A percentile compares a stretch with the other conserved stretches of the same genome.
Evolutionary conservation across 2,329 filamentous ascomycete species (phyloP).

Genomic region (Teratosphaeria nubilosa): DNA sequence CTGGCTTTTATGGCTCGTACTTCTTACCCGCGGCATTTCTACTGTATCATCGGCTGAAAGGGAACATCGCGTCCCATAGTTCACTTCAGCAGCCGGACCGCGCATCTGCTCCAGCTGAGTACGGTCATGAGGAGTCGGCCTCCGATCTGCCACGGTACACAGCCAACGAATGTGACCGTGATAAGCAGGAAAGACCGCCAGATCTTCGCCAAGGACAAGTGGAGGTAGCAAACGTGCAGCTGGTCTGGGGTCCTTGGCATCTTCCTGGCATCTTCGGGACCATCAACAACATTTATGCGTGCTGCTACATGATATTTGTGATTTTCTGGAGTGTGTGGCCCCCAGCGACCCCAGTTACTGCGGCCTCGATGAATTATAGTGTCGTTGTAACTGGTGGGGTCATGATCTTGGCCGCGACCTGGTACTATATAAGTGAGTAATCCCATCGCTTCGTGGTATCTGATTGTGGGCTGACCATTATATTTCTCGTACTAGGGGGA

Average conservation of each 20-base stretch:
- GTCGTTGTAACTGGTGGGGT: conserved; percentile 30
- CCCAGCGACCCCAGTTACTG: conserved; percentile 23
- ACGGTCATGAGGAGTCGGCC: background rate
- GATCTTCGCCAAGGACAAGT: conserved; percentile 3
- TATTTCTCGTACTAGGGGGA: conserved; percentile 10
- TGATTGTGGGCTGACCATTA: background rate
- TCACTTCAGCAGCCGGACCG: conserved; percentile 9
- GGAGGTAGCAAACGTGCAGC: conserved; percentile 16
- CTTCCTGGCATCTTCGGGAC: conserved; percentile 42
- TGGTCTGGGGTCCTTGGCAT: conserved; percentile 48
- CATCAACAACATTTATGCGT: conserved; percentile 46
- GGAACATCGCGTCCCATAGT: conserved; percentile 30
- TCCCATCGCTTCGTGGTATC: background rate
- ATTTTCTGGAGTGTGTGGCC: conserved; percentile 49
- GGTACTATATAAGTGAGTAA: conserved; percentile 22
- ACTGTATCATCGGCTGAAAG: conserved; percentile 32
- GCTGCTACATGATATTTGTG: conserved; percentile 43
- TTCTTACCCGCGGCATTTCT: conserved; percentile 31
- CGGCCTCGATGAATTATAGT: conserved; percentile 34
- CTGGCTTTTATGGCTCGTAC: conserved; percentile 37
- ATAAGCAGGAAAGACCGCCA: background rate
- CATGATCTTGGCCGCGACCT: conserved; percentile 27
- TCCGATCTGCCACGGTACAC: background rate
- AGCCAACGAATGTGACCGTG: background rate
- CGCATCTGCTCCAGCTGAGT: background rate